Evolutionary conservation across 2,329 filamentous ascomycete species (phyloP).

Genomic region (Endothia cerciana): DNA sequence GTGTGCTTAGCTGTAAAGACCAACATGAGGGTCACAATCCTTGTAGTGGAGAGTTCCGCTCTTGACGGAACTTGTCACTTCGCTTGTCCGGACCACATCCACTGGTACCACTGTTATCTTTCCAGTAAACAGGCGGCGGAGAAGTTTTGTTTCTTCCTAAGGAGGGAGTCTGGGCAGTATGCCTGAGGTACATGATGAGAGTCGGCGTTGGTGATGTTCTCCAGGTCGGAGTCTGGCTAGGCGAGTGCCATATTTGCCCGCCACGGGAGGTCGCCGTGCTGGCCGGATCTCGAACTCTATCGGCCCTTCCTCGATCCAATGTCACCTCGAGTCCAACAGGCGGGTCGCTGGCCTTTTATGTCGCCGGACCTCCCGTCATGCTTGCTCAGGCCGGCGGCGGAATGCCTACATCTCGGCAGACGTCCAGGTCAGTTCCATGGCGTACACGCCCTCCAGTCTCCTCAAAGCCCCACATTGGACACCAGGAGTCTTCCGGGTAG

Average conservation of each 20-base stretch:
- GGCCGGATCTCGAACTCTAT: not conserved
- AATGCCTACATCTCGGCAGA: conserved; percentile 21
- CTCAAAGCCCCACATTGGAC: conserved; percentile 19
- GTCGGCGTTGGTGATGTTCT: not conserved
- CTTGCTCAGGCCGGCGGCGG: conserved; percentile 1
- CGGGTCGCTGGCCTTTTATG: not conserved
- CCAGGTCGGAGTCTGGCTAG: not conserved
- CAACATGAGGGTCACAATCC: not conserved
- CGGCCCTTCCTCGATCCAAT: not conserved
- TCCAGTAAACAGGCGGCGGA: not conserved
- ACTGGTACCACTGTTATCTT: not conserved
- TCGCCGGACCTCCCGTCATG: not conserved
- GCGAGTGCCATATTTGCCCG: not conserved
- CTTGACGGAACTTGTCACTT: not conserved
- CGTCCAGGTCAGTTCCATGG: conserved; percentile 13
- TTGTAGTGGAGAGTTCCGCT: not conserved
- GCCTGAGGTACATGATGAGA: not conserved
- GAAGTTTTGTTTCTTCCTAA: not conserved
- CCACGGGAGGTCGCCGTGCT: not conserved
- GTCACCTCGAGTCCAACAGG: not conserved
- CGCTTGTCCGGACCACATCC: not conserved
- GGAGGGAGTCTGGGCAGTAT: not conserved
- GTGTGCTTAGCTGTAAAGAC: not conserved
- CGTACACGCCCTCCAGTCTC: conserved; percentile 16
- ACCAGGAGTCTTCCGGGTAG: conserved; percentile 10